Conservation (phyloP, 2,329 filamentous ascomycete species). For the Orbilia oligospora region DNA sequence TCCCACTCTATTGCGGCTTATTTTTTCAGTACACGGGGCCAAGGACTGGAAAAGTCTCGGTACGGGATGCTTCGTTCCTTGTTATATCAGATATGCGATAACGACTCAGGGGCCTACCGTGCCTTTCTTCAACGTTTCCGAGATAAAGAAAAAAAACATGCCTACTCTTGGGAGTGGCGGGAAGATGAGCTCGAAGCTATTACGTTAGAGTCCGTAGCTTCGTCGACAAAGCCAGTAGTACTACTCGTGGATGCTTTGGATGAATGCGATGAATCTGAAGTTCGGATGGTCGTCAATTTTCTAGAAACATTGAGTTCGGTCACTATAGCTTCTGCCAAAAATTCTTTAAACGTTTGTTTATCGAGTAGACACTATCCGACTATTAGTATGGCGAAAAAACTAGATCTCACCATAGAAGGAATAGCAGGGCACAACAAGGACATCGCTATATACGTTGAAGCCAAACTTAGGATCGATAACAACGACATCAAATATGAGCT, state of each 20-base stretch:
- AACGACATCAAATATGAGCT: slow-evolving; percentile 19
- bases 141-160: slow-evolving; percentile 54
- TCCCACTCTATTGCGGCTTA: slow-evolving; percentile 53
- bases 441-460: slow-evolving; percentile 60
- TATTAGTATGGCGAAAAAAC: slow-evolving; percentile 63
- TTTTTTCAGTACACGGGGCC: slow-evolving; percentile 63
- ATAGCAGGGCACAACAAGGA: slow-evolving; percentile 65
- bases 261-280: slow-evolving; percentile 65
- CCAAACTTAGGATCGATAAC: slow-evolving; percentile 5
- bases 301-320: slow-evolving; percentile 64
- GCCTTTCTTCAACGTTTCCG: slow-evolving; percentile 44
- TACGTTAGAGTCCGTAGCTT: background rate
- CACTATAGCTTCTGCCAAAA: slow-evolving; percentile 37
- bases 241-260: slow-evolving; percentile 66
- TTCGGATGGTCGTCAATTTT: slow-evolving; percentile 65
- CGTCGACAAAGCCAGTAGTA: slow-evolving; percentile 17
- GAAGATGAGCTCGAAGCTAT: slow-evolving; percentile 28
- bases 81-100: slow-evolving; percentile 60
- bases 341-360: slow-evolving; percentile 64
- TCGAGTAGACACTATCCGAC: slow-evolving; percentile 66
- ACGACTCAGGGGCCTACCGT: slow-evolving; percentile 9
- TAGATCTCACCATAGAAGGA: slow-evolving; percentile 64
- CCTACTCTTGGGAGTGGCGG: slow-evolving; percentile 13
- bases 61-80: slow-evolving; percentile 62
- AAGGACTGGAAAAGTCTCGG: slow-evolving; percentile 61